A percentile compares a stretch with the other conserved stretches of the same genome.
phyloP scores from a whole-genome alignment of 2,329 filamentous ascomycete species.

The Botrytis medusae region DNA sequence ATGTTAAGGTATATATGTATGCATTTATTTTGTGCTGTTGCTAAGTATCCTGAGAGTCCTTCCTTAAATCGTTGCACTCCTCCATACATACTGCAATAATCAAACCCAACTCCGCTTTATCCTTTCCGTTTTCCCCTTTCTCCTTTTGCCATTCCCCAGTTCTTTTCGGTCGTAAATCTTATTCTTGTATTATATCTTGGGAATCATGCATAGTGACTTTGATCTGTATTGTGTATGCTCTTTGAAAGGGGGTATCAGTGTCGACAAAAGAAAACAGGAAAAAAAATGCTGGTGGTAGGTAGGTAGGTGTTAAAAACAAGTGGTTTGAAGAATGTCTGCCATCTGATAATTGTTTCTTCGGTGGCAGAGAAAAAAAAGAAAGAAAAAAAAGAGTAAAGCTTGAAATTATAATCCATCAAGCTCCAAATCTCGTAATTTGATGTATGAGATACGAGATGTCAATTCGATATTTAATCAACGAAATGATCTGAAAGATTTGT shows the following conservation, averaged over 20 bases:
- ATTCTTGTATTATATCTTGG: conserved; percentile 15
- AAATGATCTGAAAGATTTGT: conserved; percentile 47
- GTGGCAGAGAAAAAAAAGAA: neutral
- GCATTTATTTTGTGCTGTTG: neutral
- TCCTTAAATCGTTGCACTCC: neutral
- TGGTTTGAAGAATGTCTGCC: neutral
- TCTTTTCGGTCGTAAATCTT: conserved; percentile 9
- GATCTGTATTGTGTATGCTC: conserved; percentile 13
- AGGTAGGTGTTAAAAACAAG: conserved; percentile 3
- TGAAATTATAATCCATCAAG: neutral
- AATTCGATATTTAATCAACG: conserved; percentile 36
- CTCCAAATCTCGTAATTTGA: neutral
- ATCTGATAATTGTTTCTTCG: neutral
- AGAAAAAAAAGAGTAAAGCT: neutral
- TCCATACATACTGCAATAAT: conserved; percentile 4
- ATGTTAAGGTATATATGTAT: neutral
- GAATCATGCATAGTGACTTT: conserved; percentile 11
- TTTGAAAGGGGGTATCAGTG: conserved; percentile 15
- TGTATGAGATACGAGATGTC: neutral
- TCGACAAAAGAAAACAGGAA: conserved; percentile 10
- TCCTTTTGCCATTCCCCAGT: neutral
- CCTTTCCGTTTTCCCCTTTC: neutral
- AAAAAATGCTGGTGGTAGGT: neutral
- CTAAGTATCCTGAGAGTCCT: neutral
- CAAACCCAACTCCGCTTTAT: neutral